Conservation (phyloP, 169 alveolate genomes). For the Perkinsus olseni region DNA sequence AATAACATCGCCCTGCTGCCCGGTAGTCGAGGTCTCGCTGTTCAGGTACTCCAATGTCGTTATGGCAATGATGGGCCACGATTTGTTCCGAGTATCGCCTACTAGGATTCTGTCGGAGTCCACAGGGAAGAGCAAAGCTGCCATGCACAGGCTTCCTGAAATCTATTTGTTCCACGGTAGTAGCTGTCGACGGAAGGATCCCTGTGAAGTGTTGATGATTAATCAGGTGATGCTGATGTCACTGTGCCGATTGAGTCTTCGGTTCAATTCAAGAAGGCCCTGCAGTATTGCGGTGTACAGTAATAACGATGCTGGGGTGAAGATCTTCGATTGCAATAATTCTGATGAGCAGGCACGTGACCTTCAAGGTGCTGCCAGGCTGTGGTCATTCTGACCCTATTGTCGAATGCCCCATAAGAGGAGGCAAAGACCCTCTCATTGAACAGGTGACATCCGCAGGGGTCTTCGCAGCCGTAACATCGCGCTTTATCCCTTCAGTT, state of each 20-base stretch:
- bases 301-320: background rate
- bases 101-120: background rate
- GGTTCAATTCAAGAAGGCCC: background rate
- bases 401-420: background rate
- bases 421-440: background rate
- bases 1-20: background rate
- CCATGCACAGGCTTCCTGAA: background rate
- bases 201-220: too few relatives aligned
- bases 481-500: too few relatives aligned
- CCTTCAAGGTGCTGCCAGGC: background rate
- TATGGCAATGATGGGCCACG: background rate
- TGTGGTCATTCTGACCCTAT: background rate
- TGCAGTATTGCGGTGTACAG: background rate
- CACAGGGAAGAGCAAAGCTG: background rate
- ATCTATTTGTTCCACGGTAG: background rate
- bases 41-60: background rate
- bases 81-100: background rate
- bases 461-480: too few relatives aligned
- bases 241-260: background rate
- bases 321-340: background rate
- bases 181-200: background rate
- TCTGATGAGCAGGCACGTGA: background rate
- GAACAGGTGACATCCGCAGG: too few relatives aligned
- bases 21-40: background rate
- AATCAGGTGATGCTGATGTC: background rate